Percentiles rank a stretch among this genome's conserved stretches.
Evolutionary conservation across 2,329 filamentous ascomycete species (phyloP).

Genomic region (Fusarium subtropicale): DNA sequence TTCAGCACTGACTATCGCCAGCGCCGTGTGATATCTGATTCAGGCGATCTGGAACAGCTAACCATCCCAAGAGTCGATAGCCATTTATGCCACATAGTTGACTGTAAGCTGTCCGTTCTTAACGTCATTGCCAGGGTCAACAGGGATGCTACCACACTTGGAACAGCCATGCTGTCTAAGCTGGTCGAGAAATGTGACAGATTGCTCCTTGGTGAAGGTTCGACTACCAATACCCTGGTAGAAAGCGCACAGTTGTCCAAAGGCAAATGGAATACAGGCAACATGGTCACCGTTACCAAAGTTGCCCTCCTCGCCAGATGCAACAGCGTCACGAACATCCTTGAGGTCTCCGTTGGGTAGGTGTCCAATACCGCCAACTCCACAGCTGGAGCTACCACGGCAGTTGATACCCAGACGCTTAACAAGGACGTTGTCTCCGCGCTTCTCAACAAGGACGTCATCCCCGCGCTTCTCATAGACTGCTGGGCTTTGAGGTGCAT

Average conservation of each 20-base stretch:
- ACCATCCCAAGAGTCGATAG: not conserved
- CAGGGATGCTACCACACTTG: constrained; percentile 9
- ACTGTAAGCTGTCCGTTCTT: constrained; percentile 2
- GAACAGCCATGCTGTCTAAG: constrained; percentile 7
- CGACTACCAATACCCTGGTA: not conserved
- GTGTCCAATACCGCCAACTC: constrained; percentile 4
- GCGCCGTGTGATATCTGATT: rapidly evolving
- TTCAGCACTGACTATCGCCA: not conserved
- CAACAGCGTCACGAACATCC: constrained; percentile 11
- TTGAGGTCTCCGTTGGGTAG: not conserved
- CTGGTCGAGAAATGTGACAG: not conserved
- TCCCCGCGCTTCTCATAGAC: too few species aligned
- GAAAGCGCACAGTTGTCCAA: constrained; percentile 2
- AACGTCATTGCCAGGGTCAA: constrained; percentile 1
- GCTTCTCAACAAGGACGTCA: not conserved
- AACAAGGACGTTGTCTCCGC: not conserved
- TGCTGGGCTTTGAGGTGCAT: too few species aligned
- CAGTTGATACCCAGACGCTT: constrained; percentile 2
- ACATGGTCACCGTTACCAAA: constrained; percentile 3
- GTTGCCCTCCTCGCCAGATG: not conserved
- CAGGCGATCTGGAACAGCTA: rapidly evolving
- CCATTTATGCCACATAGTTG: constrained; percentile 2
- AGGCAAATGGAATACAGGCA: not conserved
- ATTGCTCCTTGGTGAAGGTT: not conserved
- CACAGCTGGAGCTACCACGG: constrained; percentile 1